Base-by-base conservation (phyloP, 2,329 filamentous ascomycete species). In the Penicillium olsonii region DNA sequence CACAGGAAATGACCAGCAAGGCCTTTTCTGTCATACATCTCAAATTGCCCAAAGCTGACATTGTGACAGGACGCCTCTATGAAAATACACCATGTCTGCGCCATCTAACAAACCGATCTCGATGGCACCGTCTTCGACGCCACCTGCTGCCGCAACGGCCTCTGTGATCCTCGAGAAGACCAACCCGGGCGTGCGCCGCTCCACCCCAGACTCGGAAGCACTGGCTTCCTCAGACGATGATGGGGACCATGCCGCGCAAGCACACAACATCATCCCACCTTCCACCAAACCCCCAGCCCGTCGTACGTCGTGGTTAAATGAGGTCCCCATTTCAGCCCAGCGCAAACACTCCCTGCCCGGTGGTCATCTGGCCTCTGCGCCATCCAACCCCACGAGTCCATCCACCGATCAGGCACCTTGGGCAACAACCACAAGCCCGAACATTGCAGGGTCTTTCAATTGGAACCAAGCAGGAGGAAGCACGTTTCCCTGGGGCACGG, bases 201-300 rank as follows among this genome's bases (percentile, higher is more conserved):
- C 90, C 7, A 96, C 92, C 1, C 92, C 92, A 18, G 94, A 97
- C 67, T 96, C 92, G 3, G 92, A 97, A 68, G 92, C 90, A 43
- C 77, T 97, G 52, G 91, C 88, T 44, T 97, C 92, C 59, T 96
- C 92, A 11, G 94, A 97, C 69, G 94, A 97, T 69, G 94, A 99
- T 70, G 81, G 78, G 49, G 88, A 96, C 53, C 79, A 84, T 66
- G 79, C 82, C 58, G 78, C 78, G 37, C 76, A 82, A 80, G 49
- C 70, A 66, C 62, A 73, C 73, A 62, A 67, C 68, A 50, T 65
- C 71, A 52, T 65, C 69, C 47, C 81, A 76, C 60, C 80, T 75
- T 42, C 79, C 74, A 59, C 71, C 42, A 88, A 85, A 61, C 83
- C 47, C 19, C 35, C 87, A 39, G 81, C 80, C 20, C 84, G 89